These are phyloP conservation scores for Artemisia tridentata DNA, from an alignment of 129 eudicot genomes.

Conservation along the genomic window DNA sequence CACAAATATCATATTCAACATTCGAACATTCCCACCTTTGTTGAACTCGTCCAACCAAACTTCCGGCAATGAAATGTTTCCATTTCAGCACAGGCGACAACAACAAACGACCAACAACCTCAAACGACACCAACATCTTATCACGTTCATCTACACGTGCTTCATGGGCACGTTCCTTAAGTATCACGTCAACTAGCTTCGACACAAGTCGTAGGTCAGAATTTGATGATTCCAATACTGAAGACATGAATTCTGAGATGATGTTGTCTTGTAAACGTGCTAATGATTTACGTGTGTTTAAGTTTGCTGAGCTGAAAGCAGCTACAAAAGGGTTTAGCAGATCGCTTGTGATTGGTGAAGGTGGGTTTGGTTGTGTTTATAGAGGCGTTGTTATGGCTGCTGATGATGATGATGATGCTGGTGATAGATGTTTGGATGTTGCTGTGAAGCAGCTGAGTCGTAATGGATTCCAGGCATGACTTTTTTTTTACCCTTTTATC, in stretches of 20 bases:
- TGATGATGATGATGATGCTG: too few relatives aligned
- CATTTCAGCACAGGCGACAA: conserved; percentile 55
- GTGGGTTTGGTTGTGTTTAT: too few relatives aligned
- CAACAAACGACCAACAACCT: conserved; percentile 14
- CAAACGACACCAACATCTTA: conserved; percentile 30
- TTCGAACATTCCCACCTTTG: conserved; percentile 26
- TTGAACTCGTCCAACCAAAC: conserved; percentile 27
- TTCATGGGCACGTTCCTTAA: conserved; percentile 82
- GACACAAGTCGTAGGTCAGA: conserved; percentile 61
- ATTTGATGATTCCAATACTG: conserved; percentile 37
- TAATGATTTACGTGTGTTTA: conserved; percentile 70
- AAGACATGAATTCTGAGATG: conserved; percentile 38
- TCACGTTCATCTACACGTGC: conserved; percentile 51
- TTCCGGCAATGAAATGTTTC: conserved; percentile 70
- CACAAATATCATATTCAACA: conserved; percentile 13
- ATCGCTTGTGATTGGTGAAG: too few relatives aligned
- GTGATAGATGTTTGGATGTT: not conserved
- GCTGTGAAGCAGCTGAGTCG: not conserved
- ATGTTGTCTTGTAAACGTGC: conserved; percentile 47
- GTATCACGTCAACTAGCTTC: conserved; percentile 55
- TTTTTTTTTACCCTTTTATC: not conserved
- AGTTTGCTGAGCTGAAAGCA: conserved; percentile 52
- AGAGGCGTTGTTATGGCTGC: too few relatives aligned
- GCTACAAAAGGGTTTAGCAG: too few relatives aligned
- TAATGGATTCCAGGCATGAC: conserved; percentile 4